A percentile compares a stretch with the other conserved stretches of the same genome.
phyloP scores from a whole-genome alignment of 2,329 filamentous ascomycete species.

The Tolypocladium pustulatum region DNA sequence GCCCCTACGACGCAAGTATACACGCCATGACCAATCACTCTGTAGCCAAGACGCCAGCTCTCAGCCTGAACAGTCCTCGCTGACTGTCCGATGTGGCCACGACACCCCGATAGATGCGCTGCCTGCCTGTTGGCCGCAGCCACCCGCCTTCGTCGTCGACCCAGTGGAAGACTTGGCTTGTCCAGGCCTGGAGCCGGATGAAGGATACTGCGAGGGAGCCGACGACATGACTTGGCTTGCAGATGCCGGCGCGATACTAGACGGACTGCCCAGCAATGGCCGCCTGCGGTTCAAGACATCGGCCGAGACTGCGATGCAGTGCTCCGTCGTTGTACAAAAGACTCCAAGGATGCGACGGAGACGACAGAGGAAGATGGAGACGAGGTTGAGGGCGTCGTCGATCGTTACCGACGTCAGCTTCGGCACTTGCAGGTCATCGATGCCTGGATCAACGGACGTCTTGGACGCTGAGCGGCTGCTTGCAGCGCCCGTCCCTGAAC shows the following conservation, averaged over 20 bases:
- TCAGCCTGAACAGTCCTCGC: background rate
- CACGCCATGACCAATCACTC: background rate
- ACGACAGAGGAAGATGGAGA: constrained; percentile 4
- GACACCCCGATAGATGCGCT: background rate
- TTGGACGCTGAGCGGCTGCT: background rate
- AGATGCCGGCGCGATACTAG: background rate
- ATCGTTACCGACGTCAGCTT: background rate
- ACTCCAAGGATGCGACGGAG: constrained; percentile 6
- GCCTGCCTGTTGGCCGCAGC: background rate
- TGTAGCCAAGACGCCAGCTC: background rate
- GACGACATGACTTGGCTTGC: constrained; percentile 3
- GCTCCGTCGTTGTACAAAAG: constrained; percentile 6
- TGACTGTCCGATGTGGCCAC: background rate
- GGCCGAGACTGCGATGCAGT: constrained; percentile 6
- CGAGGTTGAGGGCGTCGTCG: background rate
- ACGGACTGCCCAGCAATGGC: constrained; percentile 1
- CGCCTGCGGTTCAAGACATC: constrained; percentile 4
- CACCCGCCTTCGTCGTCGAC: background rate
- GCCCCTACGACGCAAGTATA: background rate
- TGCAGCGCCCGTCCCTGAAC: background rate
- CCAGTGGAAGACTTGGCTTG: background rate
- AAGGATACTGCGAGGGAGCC: constrained; percentile 3
- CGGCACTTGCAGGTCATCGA: background rate
- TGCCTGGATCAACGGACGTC: background rate
- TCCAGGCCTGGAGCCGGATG: constrained; percentile 3